Base-by-base conservation (phyloP, 2,329 filamentous ascomycete genomes). In the Emmonsia crescens region DNA sequence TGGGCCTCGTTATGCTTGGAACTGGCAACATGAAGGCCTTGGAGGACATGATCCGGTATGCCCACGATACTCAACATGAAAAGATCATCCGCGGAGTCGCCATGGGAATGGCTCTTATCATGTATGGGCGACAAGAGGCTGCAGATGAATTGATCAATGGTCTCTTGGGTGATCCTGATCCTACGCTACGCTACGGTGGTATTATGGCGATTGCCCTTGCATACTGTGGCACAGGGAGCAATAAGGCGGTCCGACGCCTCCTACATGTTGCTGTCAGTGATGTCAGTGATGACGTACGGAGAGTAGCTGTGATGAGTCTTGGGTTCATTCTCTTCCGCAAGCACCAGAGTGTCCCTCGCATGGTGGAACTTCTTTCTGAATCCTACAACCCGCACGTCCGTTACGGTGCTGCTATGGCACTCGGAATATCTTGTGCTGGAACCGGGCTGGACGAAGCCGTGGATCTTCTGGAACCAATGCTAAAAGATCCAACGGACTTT, bases 281-380 rank as follows among this genome's bases (percentile, higher is more conserved):
- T 77, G 94, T 97, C 66, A 97, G 92, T 70, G 94, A 99, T 69
- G 94, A 99, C 74, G 94, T 99, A 42, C 89, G 94, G 68, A 86
- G 94, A 69, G 91, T 96, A 64, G 94, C 94, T 14, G 94, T 99
- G 65, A 95, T 99, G 89, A 95, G 91, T 76, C 83, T 99, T 73
- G 94, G 94, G 49, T 99, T 99, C 77, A 96, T 99, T 67, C 84
- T 99, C 33, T 99, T 99, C 88, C 85, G 94, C 65, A 99, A 97
- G 81, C 91, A 95, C 54, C 90, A 91, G 69, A 96, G 91, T 70
- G 94, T 99, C 19, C 95, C 95, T 60, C 89, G 95, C 66, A 99
- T 99, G 92, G 94, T 99, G 48, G 95, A 99, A 78, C 85, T 99
- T 58, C 85, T 99, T 24, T 94, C 94, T 5, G 95, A 99, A 75